Percentiles rank a stretch among this genome's conserved stretches.
phyloP scores from a whole-genome alignment of 495 filamentous ascomycete genomes.

The Cenococcum geophilum region DNA sequence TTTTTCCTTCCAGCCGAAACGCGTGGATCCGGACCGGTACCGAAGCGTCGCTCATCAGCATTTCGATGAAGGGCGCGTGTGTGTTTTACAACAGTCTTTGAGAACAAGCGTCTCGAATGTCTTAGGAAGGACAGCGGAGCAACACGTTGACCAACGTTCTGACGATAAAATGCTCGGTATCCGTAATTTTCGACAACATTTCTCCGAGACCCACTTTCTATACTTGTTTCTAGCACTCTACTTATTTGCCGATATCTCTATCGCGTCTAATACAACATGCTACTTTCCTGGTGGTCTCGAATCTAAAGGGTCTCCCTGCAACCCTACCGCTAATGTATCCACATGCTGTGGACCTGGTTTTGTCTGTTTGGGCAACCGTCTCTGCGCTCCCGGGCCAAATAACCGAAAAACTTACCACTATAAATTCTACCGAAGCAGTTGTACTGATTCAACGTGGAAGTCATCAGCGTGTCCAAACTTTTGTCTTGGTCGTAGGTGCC shows the following conservation, averaged over 20 bases:
- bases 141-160: no score
- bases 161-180: no score
- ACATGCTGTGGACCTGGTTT: constrained; percentile 15
- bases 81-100: no score
- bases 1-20: no score
- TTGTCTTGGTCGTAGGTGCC: constrained; percentile 9
- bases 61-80: no score
- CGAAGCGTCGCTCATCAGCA: no score
- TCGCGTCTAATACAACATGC: constrained; percentile 8
- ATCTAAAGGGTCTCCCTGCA: constrained; percentile 9
- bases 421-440: constrained; percentile 15
- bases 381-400: constrained; percentile 9
- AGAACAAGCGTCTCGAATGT: no score
- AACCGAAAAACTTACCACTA: constrained; percentile 3
- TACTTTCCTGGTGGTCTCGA: constrained; percentile 12
- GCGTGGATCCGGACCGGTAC: no score
- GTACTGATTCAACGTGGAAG: constrained; percentile 14
- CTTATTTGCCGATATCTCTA: background rate
- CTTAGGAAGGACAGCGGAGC: no score
- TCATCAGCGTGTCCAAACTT: constrained; percentile 8
- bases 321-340: constrained; percentile 2
- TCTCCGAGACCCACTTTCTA: no score
- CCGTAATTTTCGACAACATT: no score
- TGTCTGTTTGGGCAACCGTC: constrained; percentile 15
- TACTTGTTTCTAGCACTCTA: background rate